Evolutionary conservation across 202 grass and related monocot species (phyloP).

Genomic region (Zizania palustris): DNA sequence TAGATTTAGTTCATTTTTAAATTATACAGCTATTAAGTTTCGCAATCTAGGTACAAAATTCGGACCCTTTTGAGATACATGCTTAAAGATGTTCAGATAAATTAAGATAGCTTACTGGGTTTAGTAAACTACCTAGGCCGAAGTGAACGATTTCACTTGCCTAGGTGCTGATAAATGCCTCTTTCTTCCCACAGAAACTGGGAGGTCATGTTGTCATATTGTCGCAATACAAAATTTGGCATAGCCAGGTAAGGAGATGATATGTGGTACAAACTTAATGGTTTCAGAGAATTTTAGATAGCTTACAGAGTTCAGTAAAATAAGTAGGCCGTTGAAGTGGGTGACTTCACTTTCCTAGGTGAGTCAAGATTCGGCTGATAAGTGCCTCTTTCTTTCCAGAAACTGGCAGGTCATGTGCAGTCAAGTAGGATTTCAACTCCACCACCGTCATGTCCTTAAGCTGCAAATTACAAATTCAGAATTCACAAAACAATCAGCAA

Average conservation of each 20-base stretch:
- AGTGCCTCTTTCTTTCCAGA: slow-evolving; percentile 87
- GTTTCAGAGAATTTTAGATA: slow-evolving; percentile 2
- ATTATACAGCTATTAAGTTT: no score
- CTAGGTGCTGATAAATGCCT: no score
- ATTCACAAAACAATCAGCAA: slow-evolving; percentile 21
- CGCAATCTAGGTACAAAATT: no score
- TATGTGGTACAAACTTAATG: not conserved
- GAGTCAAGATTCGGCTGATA: slow-evolving; percentile 80
- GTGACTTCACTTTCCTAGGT: slow-evolving; percentile 72
- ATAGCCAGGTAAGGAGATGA: not conserved
- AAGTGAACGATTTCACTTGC: no score
- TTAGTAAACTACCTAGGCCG: no score
- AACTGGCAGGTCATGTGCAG: slow-evolving; percentile 66
- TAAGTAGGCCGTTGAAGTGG: not conserved
- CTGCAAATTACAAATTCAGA: slow-evolving; percentile 46
- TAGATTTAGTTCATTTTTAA: no score
- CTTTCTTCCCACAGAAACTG: no score
- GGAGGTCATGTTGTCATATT: not conserved
- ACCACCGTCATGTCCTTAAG: slow-evolving; percentile 72
- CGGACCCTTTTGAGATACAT: no score
- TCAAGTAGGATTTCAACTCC: slow-evolving; percentile 84
- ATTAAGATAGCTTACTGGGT: no score
- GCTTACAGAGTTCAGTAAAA: slow-evolving; percentile 1
- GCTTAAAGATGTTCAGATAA: no score
- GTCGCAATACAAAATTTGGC: slow-evolving; percentile 25